Base-by-base conservation (phyloP, 1,139 yeast genomes). In the Pneumocystis murina region DNA sequence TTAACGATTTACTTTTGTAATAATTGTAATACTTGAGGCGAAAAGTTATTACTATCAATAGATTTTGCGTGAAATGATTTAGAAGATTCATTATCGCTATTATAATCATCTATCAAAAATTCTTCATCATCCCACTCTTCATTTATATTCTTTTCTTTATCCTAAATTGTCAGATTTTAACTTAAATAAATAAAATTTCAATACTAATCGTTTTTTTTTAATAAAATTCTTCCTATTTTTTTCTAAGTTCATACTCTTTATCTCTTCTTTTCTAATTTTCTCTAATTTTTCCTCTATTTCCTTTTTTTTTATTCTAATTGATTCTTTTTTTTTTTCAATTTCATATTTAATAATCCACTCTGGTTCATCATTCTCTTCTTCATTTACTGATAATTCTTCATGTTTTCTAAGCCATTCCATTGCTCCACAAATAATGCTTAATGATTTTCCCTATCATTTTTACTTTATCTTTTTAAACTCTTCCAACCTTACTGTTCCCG, bases 371-470 rank as follows among this genome's bases (percentile, higher is more conserved):
- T 43, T 48, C 24, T 54, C 58, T 24, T 16, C 57, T 35, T 28
- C 16, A 16, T 16, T 20, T 39, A n/a, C 33, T 1, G 63, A 17
- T 10, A 20, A 48, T 7, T n/a, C 30, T 36, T 64, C 66, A 68
- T 81, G 77, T 57, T 83, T 80, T 62, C 97, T 76, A 14, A 91
- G 76, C 96, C 96, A 91, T 0, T 94, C 82, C 83, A 91, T 80
- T 0, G 94, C 78, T 0, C 95, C 83, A 71, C 97, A 92, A 1
- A 91, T 87, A 59, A 91, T 75, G 36, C 65, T 64, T 30, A 67
- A 60, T 30, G 64, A 59, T 62, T 62, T 59, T 40, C 39, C 65
- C 66, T 62, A 24, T 16, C 16, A 36, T 30, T 6, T 33, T 35
- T 60, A 38, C 16, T n/a, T 41, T 17, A n/a, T 38, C 6, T 20